These are phyloP conservation scores for Boeremia exigua DNA, from an alignment of 2,329 filamentous ascomycete genomes.

Conservation along the genomic window DNA sequence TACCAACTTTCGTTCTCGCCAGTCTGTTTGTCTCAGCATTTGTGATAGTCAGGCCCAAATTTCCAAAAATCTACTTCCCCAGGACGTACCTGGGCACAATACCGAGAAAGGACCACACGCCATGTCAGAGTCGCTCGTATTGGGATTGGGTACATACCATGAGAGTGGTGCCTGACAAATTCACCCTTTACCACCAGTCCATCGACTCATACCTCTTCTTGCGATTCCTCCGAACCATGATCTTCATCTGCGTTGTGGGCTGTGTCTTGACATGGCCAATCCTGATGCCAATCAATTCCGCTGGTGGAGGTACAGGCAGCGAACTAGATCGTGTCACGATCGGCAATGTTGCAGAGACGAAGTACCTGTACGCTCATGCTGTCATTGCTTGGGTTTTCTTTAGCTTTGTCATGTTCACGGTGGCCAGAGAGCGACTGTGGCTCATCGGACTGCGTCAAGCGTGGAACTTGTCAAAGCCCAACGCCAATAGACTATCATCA, in stretches of 20 bases:
- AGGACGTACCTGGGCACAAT: constrained; percentile 55
- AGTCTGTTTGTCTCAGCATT: constrained; percentile 45
- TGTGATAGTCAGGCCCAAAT: constrained; percentile 50
- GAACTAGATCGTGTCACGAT: constrained; percentile 83
- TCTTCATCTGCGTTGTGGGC: constrained; percentile 82
- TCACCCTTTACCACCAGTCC: constrained; percentile 86
- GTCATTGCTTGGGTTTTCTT: constrained; percentile 83
- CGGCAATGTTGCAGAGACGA: constrained; percentile 72
- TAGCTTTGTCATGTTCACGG: constrained; percentile 83
- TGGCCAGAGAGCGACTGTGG: constrained; percentile 87
- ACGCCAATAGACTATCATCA: constrained; percentile 84
- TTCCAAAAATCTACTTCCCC: constrained; percentile 54
- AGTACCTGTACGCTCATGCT: constrained; percentile 77
- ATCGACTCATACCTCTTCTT: constrained; percentile 92
- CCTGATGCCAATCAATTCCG: constrained; percentile 86
- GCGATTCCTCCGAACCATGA: constrained; percentile 81
- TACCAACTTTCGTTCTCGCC: constrained; percentile 43
- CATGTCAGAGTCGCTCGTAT: constrained; percentile 41
- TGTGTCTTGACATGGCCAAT: constrained; percentile 86
- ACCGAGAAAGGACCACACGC: constrained; percentile 50
- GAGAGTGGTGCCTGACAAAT: constrained; percentile 69
- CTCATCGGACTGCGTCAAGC: constrained; percentile 93
- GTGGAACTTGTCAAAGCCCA: constrained; percentile 84
- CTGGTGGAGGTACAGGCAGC: constrained; percentile 68
- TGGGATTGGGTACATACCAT: constrained; percentile 56